Percentiles rank a stretch among this genome's conserved stretches.
These are phyloP conservation scores for Tagetes erecta DNA, from an alignment of 129 eudicot genomes.

Conservation along the genomic window DNA sequence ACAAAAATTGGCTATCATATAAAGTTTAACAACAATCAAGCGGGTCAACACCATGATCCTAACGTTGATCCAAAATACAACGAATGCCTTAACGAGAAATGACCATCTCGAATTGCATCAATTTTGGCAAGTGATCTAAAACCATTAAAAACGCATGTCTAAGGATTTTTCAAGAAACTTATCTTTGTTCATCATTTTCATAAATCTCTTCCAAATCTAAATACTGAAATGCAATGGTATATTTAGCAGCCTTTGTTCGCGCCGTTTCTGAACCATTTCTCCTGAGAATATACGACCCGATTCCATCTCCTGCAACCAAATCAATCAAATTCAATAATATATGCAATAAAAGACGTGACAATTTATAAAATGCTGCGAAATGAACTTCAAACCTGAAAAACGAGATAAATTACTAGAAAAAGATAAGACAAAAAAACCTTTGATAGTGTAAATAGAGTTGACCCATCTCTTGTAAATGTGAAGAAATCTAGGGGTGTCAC, in stretches of 20 bases:
- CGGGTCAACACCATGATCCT: not conserved
- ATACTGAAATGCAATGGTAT: slow-evolving; percentile 34
- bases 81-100: not conserved
- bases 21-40: not conserved
- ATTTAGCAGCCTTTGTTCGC: slow-evolving; percentile 33
- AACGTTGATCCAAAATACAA: not conserved
- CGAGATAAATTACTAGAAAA: not conserved
- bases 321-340: not conserved
- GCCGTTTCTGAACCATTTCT: slow-evolving; percentile 21
- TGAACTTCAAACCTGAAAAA: not conserved
- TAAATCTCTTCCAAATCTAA: slow-evolving; percentile 34
- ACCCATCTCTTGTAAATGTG: slow-evolving; percentile 90
- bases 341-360: too few species aligned
- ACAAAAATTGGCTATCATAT: not conserved
- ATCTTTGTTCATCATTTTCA: slow-evolving; percentile 23
- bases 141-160: not conserved
- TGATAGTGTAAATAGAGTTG: slow-evolving; percentile 67
- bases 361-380: not conserved
- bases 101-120: not conserved
- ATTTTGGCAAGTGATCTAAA: not conserved
- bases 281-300: slow-evolving; percentile 36
- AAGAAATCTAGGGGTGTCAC: slow-evolving; percentile 69
- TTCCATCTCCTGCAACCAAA: slow-evolving; percentile 30
- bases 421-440: slow-evolving; percentile 38
- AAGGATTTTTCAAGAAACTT: slow-evolving; percentile 4